Base-by-base conservation (phyloP, 495 filamentous ascomycete genomes). In the Monascus purpureus region DNA sequence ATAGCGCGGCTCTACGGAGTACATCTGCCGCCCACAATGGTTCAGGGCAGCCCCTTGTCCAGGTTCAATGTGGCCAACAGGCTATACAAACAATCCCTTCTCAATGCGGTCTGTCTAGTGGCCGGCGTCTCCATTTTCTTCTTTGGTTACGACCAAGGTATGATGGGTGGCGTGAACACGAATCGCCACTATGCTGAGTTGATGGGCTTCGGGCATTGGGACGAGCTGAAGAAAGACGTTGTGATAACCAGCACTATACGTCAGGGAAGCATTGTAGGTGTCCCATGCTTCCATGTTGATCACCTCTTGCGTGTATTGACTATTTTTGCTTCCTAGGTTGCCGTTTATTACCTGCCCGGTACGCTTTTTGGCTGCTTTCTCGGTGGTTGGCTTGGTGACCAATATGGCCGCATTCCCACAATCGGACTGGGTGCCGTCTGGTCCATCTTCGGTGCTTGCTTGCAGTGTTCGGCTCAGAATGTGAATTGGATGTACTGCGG, bases 91-190 rank as follows among this genome's bases (percentile, higher is more conserved):
- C 59, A 65, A 9, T 49, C 55, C 43, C 69, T 80, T 36, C 66
- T 79, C 38, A 61, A 77, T 17, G 73, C 68, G 15, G 66, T 80
- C 52, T 80, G 80, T 44, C 70, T 63, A 29, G 58, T 79, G 14
- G 75, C 75, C 3, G 75, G 59, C 1, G 45, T 80, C 0, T 68
- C 65, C 1, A 75, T 73, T 34, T 62, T 72, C 37, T 74, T 73
- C 55, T 71, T 73, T 28, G 71, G 69, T 32, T 79, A 78, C 49
- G 73, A 77, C 37, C 73, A 78, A 46, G 77, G 79, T 35, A 71
- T 84, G 65, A 83, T 82, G 75, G 70, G 73, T 13, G 78, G 80
- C 28, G 80, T 83, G 6, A 82, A 82, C 47, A 73, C 68, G 29
- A 59, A 70, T 18, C 61, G 67, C 22, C 51, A 80, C 39, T 82